phyloP scores from a whole-genome alignment of 108 stramenopile species.

The Heterococcus sp. region DNA sequence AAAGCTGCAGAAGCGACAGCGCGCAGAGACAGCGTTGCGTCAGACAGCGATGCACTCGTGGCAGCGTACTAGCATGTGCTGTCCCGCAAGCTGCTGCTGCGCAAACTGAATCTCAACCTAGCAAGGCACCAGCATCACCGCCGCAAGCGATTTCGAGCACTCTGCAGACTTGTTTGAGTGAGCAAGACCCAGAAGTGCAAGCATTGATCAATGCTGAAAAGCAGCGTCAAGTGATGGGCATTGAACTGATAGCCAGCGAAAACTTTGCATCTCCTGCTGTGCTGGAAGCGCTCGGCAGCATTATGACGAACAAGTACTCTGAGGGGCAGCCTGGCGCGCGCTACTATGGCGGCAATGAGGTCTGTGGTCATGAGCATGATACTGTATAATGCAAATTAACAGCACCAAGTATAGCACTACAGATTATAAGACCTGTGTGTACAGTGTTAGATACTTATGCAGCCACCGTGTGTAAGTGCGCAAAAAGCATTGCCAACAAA shows the following conservation, averaged over 20 bases:
- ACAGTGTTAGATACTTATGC: too few species aligned
- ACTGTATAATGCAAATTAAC: too few species aligned
- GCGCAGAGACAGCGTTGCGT: background rate
- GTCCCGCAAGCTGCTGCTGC: background rate
- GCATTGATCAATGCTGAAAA: slow-evolving; percentile 17
- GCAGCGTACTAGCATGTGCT: too few species aligned
- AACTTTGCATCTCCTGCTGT: slow-evolving; percentile 53
- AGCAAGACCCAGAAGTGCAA: slow-evolving; percentile 34
- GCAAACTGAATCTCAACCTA: background rate
- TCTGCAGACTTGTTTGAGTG: background rate
- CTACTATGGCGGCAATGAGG: slow-evolving; percentile 90
- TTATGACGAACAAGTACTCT: slow-evolving; percentile 96
- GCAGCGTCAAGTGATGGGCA: slow-evolving; percentile 31
- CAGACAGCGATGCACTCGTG: too few species aligned
- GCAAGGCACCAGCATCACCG: background rate
- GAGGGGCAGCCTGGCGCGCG: slow-evolving; percentile 94
- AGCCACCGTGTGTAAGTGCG: too few species aligned
- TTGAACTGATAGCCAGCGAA: slow-evolving; percentile 59
- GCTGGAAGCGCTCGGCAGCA: slow-evolving; percentile 81
- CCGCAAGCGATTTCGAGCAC: background rate
- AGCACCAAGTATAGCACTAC: too few species aligned
- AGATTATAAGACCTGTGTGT: too few species aligned
- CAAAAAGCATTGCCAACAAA: too few species aligned
- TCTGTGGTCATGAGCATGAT: too few species aligned
- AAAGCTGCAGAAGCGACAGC: background rate